Conservation (phyloP, 2,329 filamentous ascomycete species). For the Neurospora sp. region DNA sequence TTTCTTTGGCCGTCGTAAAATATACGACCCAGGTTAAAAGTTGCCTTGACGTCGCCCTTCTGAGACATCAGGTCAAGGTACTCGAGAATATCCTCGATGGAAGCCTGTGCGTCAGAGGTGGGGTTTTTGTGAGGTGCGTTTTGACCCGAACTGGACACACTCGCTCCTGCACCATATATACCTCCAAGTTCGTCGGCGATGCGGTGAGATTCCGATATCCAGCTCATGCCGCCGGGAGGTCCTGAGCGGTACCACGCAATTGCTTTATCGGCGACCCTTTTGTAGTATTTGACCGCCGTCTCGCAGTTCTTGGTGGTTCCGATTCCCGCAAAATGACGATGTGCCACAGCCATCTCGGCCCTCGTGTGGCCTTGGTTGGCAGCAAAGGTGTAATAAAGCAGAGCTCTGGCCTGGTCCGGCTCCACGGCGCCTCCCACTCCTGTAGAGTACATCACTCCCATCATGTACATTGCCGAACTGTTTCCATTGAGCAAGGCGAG, state of each 20-base stretch:
- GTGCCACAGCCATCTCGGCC: constrained; percentile 90
- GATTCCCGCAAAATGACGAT: constrained; percentile 76
- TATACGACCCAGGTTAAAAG: constrained; percentile 74
- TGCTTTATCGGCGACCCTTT: constrained; percentile 85
- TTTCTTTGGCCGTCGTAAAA: constrained; percentile 80
- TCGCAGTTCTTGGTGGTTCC: constrained; percentile 82
- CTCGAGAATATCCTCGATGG: constrained; percentile 87
- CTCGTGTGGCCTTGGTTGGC: constrained; percentile 72
- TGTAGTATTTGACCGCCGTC: constrained; percentile 78
- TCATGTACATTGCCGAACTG: constrained; percentile 87
- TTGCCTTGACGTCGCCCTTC: constrained; percentile 81
- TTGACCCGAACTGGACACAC: constrained; percentile 74
- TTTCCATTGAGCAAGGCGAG: constrained; percentile 74
- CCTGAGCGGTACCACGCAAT: constrained; percentile 81
- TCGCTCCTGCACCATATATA: constrained; percentile 91
- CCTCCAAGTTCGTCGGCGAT: constrained; percentile 87
- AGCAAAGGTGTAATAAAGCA: constrained; percentile 91
- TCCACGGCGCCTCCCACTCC: constrained; percentile 75
- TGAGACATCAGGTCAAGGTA: constrained; percentile 85
- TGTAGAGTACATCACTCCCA: constrained; percentile 92
- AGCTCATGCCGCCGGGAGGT: constrained; percentile 74
- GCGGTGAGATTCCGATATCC: constrained; percentile 69
- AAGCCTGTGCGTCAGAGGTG: constrained; percentile 72
- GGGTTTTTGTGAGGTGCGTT: constrained; percentile 67
- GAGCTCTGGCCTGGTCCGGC: constrained; percentile 79